Conservation (phyloP, 495 filamentous ascomycete genomes). For the Mycothermus thermophilus region DNA sequence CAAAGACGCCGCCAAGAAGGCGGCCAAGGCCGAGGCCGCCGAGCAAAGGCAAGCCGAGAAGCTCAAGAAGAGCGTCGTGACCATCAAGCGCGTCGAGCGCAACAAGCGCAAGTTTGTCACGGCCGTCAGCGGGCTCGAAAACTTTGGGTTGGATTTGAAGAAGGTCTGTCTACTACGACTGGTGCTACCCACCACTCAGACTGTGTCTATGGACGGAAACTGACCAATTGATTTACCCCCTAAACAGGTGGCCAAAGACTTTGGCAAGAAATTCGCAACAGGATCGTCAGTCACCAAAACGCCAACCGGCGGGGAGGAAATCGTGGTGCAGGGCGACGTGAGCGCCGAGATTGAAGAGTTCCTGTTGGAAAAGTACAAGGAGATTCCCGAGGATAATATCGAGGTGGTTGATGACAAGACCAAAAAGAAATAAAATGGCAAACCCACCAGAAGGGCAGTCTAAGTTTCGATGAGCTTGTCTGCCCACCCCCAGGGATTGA, state of each 20-base stretch:
- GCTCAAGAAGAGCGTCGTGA: constrained; percentile 65
- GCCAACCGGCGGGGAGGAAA: constrained; percentile 78
- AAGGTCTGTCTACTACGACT: constrained; percentile 47
- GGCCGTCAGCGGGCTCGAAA: constrained; percentile 74
- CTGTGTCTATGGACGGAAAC: constrained; percentile 2
- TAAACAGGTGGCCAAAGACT: constrained; percentile 54
- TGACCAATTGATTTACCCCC: constrained; percentile 22
- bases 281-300: constrained; percentile 85
- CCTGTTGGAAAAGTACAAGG: constrained; percentile 68
- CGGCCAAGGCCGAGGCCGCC: constrained; percentile 73
- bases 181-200: background rate
- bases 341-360: constrained; percentile 91
- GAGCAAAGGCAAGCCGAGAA: constrained; percentile 67
- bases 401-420: constrained; percentile 90
- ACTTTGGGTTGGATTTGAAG: constrained; percentile 83
- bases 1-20: constrained; percentile 80
- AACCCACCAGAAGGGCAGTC: background rate
- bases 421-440: constrained; percentile 36
- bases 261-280: constrained; percentile 88
- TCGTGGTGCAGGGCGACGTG: constrained; percentile 94
- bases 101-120: constrained; percentile 97
- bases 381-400: constrained; percentile 85
- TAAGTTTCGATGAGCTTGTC: no score
- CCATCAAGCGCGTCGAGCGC: constrained; percentile 91
- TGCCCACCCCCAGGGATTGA: no score